phyloP scores from a whole-genome alignment of 1,284 basidiomycete genomes.

The Hymenochaete sp. region DNA sequence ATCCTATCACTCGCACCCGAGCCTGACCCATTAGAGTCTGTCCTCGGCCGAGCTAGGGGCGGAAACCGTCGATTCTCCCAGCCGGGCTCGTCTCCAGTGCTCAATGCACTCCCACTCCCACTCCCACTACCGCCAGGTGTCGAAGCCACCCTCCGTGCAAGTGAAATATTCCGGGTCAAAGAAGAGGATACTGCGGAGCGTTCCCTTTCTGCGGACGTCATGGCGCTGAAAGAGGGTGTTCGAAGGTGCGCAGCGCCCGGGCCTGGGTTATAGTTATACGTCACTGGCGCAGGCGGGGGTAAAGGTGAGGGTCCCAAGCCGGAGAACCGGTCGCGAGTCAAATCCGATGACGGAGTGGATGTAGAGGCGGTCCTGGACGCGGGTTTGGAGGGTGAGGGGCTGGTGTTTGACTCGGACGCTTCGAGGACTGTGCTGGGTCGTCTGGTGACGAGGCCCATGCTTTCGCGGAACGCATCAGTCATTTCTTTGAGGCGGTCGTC shows the following conservation, averaged over 20 bases:
- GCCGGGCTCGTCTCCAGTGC: too few relatives aligned
- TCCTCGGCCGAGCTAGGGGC: too few relatives aligned
- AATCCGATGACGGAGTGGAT: too few relatives aligned
- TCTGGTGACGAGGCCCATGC: slow-evolving; percentile 29
- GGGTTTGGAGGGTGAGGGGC: too few relatives aligned
- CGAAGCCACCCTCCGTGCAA: slow-evolving; percentile 2
- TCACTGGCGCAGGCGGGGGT: background rate
- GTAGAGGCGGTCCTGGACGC: too few relatives aligned
- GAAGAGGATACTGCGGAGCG: slow-evolving; percentile 1
- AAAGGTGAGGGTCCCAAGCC: background rate
- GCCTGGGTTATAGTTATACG: slow-evolving; percentile 5
- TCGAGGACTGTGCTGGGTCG: background rate
- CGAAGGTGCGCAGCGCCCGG: slow-evolving; percentile 2
- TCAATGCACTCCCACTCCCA: too few relatives aligned
- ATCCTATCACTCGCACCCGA: slow-evolving; percentile 6
- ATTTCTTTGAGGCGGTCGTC: slow-evolving; percentile 53
- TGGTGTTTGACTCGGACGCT: background rate
- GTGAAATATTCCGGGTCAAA: background rate
- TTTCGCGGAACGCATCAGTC: slow-evolving; percentile 55
- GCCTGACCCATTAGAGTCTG: slow-evolving; percentile 10
- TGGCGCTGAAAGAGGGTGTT: slow-evolving; percentile 5
- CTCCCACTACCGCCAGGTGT: slow-evolving; percentile 8
- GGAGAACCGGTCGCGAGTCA: too few relatives aligned
- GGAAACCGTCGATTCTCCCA: slow-evolving; percentile 12
- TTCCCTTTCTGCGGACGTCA: background rate